Conservation (phyloP, 768 basidiomycete species). For the Collybia sp. region DNA sequence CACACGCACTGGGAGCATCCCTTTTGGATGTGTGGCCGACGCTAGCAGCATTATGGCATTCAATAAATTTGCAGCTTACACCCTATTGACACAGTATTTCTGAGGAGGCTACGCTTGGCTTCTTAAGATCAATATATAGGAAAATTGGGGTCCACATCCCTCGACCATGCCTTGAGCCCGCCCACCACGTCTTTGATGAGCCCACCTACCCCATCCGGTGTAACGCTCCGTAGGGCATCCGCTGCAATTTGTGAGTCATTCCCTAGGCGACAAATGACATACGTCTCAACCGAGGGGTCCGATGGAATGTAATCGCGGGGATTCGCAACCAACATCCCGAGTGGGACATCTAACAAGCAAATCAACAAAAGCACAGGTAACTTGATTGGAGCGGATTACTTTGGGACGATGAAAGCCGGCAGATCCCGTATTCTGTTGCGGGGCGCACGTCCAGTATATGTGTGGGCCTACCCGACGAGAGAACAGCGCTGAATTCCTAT, state of each 20-base stretch:
- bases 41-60: no score
- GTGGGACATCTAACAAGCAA: slow-evolving; percentile 58
- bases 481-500: slow-evolving; percentile 21
- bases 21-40: no score
- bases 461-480: slow-evolving; percentile 22
- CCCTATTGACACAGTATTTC: no score
- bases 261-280: slow-evolving; percentile 81
- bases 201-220: slow-evolving; percentile 15
- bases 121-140: slow-evolving; percentile 72
- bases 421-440: slow-evolving; percentile 80
- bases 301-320: slow-evolving; percentile 42
- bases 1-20: no score
- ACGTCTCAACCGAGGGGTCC: slow-evolving; percentile 25
- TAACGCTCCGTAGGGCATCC: slow-evolving; percentile 43
- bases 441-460: slow-evolving; percentile 79
- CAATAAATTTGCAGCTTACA: no score
- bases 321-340: slow-evolving; percentile 56
- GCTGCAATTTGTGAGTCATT: slow-evolving; percentile 94
- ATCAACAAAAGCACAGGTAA: neutral
- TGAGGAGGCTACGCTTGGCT: no score
- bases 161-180: slow-evolving; percentile 78
- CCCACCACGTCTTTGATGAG: slow-evolving; percentile 71
- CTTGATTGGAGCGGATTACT: slow-evolving; percentile 45
- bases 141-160: slow-evolving; percentile 67
- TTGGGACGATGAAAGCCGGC: slow-evolving; percentile 65